phyloP scores from a whole-genome alignment of 306 rosid species.

The Prunus armeniaca region DNA sequence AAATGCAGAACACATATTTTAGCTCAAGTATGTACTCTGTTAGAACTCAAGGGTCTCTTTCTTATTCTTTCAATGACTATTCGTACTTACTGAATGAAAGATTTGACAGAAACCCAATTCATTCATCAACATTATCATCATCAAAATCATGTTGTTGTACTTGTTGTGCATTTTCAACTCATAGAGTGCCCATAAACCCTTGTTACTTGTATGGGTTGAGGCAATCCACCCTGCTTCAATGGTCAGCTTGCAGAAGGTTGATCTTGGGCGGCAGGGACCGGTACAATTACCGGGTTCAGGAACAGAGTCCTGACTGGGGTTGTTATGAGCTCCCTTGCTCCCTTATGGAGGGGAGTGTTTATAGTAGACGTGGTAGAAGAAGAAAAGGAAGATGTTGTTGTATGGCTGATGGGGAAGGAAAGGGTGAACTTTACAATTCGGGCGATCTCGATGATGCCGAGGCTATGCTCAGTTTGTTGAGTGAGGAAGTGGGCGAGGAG shows the following conservation, averaged over 20 bases:
- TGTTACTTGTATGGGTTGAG: constrained; percentile 61
- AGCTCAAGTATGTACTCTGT: constrained; percentile 59
- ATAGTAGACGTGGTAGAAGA: constrained; percentile 43
- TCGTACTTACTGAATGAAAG: constrained; percentile 53
- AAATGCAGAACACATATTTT: constrained; percentile 53
- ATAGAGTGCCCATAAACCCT: constrained; percentile 40
- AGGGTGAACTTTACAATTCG: constrained; percentile 29
- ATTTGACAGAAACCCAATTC: constrained; percentile 50
- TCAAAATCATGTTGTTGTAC: constrained; percentile 45
- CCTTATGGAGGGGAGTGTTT: constrained; percentile 37
- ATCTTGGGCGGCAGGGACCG: constrained; percentile 46
- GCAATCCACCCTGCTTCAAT: constrained; percentile 75
- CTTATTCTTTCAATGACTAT: constrained; percentile 54
- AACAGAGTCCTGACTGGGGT: constrained; percentile 31
- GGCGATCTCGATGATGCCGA: constrained; percentile 45
- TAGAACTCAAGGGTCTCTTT: constrained; percentile 46
- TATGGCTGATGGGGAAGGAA: constrained; percentile 37
- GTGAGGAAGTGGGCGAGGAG: constrained; percentile 56
- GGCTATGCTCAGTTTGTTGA: constrained; percentile 69
- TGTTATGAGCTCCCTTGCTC: constrained; percentile 42
- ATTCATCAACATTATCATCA: constrained; percentile 18
- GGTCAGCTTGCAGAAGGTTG: constrained; percentile 71
- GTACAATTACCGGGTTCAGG: constrained; percentile 39
- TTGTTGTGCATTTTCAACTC: constrained; percentile 42
- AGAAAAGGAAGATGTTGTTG: constrained; percentile 34